Base-by-base conservation (phyloP, 1,284 basidiomycete genomes). In the Sphagnurus paluster region DNA sequence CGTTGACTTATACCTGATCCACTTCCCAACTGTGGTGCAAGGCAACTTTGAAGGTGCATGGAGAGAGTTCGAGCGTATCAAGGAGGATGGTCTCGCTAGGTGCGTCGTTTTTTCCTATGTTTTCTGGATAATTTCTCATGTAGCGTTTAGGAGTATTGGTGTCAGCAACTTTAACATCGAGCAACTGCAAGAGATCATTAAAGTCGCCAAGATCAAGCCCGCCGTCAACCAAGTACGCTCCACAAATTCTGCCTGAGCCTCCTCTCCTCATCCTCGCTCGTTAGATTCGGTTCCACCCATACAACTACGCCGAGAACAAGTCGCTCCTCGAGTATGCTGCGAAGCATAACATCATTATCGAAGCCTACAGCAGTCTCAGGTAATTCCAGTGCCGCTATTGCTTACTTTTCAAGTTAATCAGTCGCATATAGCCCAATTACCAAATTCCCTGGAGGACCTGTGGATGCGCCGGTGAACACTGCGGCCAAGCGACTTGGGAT, bases 1-100 rank as follows among this genome's bases (percentile, higher is more conserved):
- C 50, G 68, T 92, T 9, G 87, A 92, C 59, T 62, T 91, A 11
- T 90, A 89, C 65, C 74, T 87, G 29, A 79, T 88, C 24, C 87
- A 90, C 56, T 46, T 46, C 10, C 85, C 87, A 0, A 43, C 49
- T 0, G 40, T 52, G 2, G 54, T 77, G 9, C 54, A 60, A 20
- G 69, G 68, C 7, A 71, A 82, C 49, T 70, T 83, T 45, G 72
- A 76, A 39, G 71, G 67, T 4, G 71, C 70, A 0, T 91, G 88
- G 88, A 71, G 69, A 48, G 72, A 83, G 60, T 78, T 90, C 54
- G 87, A 90, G 61, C 69, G 73, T 46, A 63, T 88, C 30, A 79
- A 82, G 54, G 71, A 77, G 37, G 72, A 76, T 21, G 87, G 85
- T 0, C 62, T 83, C 16, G 73, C 79, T 13, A 85, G 76, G 84